Conservation (phyloP, 75 land plant species). For the Larix kaempferi region DNA sequence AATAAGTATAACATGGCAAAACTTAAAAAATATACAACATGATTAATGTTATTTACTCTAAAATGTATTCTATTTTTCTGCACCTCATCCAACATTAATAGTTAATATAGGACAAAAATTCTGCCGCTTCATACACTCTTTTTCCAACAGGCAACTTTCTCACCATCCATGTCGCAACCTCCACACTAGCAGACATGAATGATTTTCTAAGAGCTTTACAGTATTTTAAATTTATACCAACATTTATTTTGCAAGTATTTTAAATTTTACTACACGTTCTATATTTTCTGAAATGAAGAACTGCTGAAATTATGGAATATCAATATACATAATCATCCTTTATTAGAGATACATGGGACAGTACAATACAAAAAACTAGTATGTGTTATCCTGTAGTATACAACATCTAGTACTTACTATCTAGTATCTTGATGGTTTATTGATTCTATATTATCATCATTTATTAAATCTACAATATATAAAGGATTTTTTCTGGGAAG, state of each 20-base stretch:
- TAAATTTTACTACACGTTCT: neutral
- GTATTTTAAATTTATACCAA: too few species aligned
- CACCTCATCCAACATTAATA: neutral
- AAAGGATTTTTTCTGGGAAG: too few species aligned
- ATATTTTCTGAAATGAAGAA: neutral
- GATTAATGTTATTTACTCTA: neutral
- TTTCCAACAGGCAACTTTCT: neutral
- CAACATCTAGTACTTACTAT: too few species aligned
- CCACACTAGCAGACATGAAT: too few species aligned
- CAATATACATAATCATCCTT: too few species aligned
- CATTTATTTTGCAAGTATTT: neutral
- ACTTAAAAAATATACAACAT: neutral
- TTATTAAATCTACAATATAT: too few species aligned
- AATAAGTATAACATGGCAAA: too few species aligned
- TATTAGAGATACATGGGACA: neutral
- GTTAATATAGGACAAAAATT: neutral
- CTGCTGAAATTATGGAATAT: neutral
- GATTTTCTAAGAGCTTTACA: too few species aligned
- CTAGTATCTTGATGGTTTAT: too few species aligned
- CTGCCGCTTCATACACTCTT: neutral
- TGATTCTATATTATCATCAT: too few species aligned
- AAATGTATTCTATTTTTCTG: neutral
- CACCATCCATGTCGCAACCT: neutral
- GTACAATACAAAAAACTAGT: neutral
- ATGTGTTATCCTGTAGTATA: neutral